A percentile compares a stretch with the other conserved stretches of the same genome.
phyloP scores from a whole-genome alignment of 139 green algal species.

The Gonium pectorale region DNA sequence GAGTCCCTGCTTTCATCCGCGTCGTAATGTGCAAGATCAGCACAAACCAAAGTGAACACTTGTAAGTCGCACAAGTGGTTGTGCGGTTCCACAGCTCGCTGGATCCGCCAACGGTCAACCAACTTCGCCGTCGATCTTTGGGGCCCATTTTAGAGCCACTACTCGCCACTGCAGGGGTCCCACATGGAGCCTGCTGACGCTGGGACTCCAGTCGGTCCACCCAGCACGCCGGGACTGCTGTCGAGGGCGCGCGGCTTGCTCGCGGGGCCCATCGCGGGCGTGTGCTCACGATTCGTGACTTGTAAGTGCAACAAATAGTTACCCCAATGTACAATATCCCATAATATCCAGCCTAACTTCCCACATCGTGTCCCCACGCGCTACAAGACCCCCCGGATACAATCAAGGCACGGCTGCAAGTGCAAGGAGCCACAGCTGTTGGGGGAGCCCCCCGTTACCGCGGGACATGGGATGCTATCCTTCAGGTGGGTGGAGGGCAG shows the following conservation, averaged over 20 bases:
- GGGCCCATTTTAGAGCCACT: too few species aligned
- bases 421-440: constrained; percentile 57
- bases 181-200: too few species aligned
- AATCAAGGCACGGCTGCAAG: constrained; percentile 80
- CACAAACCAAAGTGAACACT: too few species aligned
- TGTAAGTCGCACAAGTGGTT: too few species aligned
- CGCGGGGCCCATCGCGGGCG: constrained; percentile 51
- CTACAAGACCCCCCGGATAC: constrained; percentile 77
- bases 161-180: too few species aligned
- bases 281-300: constrained; percentile 48
- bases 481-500: constrained; percentile 14
- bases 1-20: too few species aligned
- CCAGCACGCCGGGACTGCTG: not conserved
- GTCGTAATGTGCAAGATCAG: too few species aligned
- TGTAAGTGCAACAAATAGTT: constrained; percentile 32
- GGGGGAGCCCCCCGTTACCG: not conserved
- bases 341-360: not conserved
- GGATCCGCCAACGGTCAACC: too few species aligned
- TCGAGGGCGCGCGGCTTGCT: not conserved
- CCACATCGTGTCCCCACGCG: not conserved
- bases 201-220: too few species aligned
- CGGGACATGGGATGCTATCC: constrained; percentile 22
- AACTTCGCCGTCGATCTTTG: too few species aligned
- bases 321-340: not conserved
- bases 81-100: too few species aligned